These are phyloP conservation scores for Nannochloropsis salina DNA, from an alignment of 108 stramenopile genomes.

Conservation along the genomic window DNA sequence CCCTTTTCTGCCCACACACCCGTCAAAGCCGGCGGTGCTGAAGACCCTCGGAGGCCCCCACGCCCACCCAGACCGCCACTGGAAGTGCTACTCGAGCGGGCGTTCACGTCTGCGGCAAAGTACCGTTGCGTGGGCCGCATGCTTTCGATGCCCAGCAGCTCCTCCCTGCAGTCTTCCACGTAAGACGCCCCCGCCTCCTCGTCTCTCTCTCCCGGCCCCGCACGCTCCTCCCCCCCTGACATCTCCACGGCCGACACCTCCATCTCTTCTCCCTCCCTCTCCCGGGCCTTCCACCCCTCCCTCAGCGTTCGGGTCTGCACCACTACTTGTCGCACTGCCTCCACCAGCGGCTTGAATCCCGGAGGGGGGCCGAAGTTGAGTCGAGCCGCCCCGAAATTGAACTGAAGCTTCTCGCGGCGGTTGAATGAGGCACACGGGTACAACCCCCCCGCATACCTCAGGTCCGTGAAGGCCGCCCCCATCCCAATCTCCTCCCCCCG, in stretches of 20 bases:
- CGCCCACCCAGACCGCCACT: neutral
- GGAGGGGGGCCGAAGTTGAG: slow-evolving; percentile 35
- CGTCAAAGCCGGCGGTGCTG: neutral
- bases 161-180: slow-evolving; percentile 30
- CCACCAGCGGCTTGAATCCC: slow-evolving; percentile 2
- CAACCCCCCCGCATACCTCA: slow-evolving; percentile 28
- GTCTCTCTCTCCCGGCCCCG: slow-evolving; percentile 24
- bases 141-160: neutral
- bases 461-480: slow-evolving; percentile 27
- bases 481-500: slow-evolving; percentile 33
- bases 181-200: slow-evolving; percentile 40
- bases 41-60: neutral
- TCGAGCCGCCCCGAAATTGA: slow-evolving; percentile 38
- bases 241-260: slow-evolving; percentile 33
- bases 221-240: neutral
- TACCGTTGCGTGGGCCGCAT: slow-evolving; percentile 8
- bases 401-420: slow-evolving; percentile 40
- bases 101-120: neutral
- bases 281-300: neutral
- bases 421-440: slow-evolving; percentile 44
- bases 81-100: neutral
- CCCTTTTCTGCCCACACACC: neutral
- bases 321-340: neutral
- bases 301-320: neutral
- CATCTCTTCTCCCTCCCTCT: slow-evolving; percentile 5